Evolutionary conservation across 1,284 basidiomycete species (phyloP), one percentile per base, ranked within the genome.

Genomic region (Melampsora americana): DNA sequence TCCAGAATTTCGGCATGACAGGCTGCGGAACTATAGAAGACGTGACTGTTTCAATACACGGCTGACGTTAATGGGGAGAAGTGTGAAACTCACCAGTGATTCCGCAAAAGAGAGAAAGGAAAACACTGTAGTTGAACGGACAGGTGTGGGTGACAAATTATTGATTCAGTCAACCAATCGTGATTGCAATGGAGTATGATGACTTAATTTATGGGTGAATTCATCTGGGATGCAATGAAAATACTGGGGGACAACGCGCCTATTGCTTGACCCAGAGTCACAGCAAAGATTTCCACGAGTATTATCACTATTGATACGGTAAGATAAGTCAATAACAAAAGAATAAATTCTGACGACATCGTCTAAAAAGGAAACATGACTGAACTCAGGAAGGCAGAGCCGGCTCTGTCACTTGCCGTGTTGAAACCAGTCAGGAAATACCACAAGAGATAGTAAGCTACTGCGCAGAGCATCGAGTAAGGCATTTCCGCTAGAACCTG

Each of bases 401-500:
- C 73, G 2, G 73, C 73, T 11, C 66, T 35, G 50, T 69, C 48
- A 16, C 53, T 32, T 5, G 30, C 42, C 16, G 9, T 64, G 39
- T 69, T 62, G 28, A 76, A 64, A 18, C 73, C 73, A 18, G 44
- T 23, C n/a, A 56, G 66, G 32, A 64, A 69, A 42, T 70, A 66
- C 66, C 75, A 66, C 26, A 85, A 83, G 42, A 89, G 85, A 90
- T 90, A 93, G 84, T 92, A 95, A 0, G 89, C 85, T 70, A 89
- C 82, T 0, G 87, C 89, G 78, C 91, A 93, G 3, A 90, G 79
- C 16, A 91, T 82, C 32, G 80, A 66, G 83, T 91, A 90, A 0
- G 91, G 92, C 78, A 91, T 87, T 83, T 94, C 92, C 74, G 92
- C 90, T 23, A 92, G 81, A 59, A 94, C 85, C 81, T 93, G 92